Evolutionary conservation across 768 basidiomycete genomes (phyloP), one percentile per base, ranked within the genome.

Genomic region (Boletellus ananas): DNA sequence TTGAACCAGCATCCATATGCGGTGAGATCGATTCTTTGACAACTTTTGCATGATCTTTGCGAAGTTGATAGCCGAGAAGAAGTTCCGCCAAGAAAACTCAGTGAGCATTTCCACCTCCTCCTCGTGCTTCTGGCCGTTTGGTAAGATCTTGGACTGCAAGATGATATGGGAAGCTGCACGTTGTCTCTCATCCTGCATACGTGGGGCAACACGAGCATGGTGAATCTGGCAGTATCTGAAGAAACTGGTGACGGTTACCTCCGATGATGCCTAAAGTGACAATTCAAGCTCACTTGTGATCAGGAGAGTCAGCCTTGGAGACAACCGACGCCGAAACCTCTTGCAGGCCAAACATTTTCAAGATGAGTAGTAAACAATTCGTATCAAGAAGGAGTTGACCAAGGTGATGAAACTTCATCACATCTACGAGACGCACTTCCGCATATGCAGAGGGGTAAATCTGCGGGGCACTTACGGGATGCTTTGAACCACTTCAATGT

Each of bases 301-400:
- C 87, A 7, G 86, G 85, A 3, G 83, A 84, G 62, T 98, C 94
- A 23, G 91, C 87, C 66, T 86, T 93, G 9, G 90, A 84, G n/a
- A 90, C 74, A 6, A 99, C 88, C 5, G 86, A 81, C 16, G 78
- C 77, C 0, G 87, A 78, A 3, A 96, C 87, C 64, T 99, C 96
- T 65, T 94, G 90, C 55, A 97, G 68, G n/a, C 94, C 92, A 67
- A 98, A 97, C 87, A 97, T 96, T 74, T 97, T 97, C 59, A 99
- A 72, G 43, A 98, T 90, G 27, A 98, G 76, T 27, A 98, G 73
- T 12, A 97, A 70, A 64, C 94, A 95, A 61, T 98, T 98, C 20
- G 93, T 94, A 59, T 98, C 95, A 38, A 99, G 81, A 8, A 99
- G 74, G 31, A 92, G 81, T 67, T 95, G 94, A n/a, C 93, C 93